Percentiles rank a stretch among this genome's conserved stretches.
These are phyloP conservation scores for Cryphonectria nitschkei DNA, from an alignment of 2,329 filamentous ascomycete species.

Conservation along the genomic window DNA sequence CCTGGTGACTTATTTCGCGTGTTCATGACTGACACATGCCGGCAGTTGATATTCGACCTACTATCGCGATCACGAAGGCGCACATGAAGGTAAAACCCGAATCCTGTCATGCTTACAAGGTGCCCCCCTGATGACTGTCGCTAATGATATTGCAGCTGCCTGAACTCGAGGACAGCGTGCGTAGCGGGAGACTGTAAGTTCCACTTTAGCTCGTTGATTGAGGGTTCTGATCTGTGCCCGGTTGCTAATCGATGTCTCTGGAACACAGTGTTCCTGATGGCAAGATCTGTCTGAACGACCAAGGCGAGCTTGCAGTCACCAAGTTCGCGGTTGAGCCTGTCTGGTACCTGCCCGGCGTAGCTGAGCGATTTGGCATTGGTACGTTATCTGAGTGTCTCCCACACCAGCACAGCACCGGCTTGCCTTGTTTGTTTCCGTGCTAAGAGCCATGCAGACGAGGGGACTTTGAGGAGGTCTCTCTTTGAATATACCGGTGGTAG, in stretches of 20 bases:
- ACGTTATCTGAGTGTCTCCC: constrained; percentile 33
- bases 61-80: constrained; percentile 88
- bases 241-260: not conserved
- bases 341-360: constrained; percentile 86
- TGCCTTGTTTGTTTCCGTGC: constrained; percentile 18
- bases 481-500: constrained; percentile 97
- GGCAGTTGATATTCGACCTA: constrained; percentile 80
- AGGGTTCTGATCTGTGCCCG: not conserved
- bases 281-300: constrained; percentile 85
- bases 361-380: constrained; percentile 90
- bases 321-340: constrained; percentile 97
- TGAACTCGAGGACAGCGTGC: constrained; percentile 88
- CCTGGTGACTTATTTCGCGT: not conserved
- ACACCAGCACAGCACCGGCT: constrained; percentile 14
- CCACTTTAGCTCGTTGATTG: not conserved
- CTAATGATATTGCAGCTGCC: constrained; percentile 59
- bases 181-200: constrained; percentile 70
- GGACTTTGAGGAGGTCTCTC: constrained; percentile 78
- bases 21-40: constrained; percentile 21
- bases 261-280: constrained; percentile 68
- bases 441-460: constrained; percentile 67
- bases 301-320: constrained; percentile 87
- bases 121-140: not conserved
- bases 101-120: not conserved
- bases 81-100: constrained; percentile 72